A percentile compares a stretch with the other conserved stretches of the same genome.
phyloP scores from a whole-genome alignment of 805 yeast species.

The Metschnikowia matae region DNA sequence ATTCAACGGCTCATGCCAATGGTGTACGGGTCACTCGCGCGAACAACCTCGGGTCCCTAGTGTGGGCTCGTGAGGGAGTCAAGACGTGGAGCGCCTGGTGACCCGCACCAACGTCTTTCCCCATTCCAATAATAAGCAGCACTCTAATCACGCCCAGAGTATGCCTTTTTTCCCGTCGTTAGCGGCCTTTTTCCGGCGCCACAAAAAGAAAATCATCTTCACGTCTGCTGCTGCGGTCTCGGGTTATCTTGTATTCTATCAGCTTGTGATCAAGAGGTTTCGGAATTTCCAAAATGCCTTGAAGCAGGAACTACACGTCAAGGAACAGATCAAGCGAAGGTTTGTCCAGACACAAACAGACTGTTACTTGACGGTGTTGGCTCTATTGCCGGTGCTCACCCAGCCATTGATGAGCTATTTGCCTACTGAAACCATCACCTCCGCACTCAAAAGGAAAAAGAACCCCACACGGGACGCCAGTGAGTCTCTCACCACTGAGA shows the following conservation, averaged over 20 bases:
- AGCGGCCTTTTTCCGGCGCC: constrained; percentile 38
- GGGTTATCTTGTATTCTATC: constrained; percentile 33
- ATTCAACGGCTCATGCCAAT: not conserved
- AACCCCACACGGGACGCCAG: constrained; percentile 27
- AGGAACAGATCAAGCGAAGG: constrained; percentile 63
- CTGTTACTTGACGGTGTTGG: constrained; percentile 77
- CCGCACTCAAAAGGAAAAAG: constrained; percentile 62
- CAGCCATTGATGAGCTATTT: constrained; percentile 57
- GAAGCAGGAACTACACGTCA: constrained; percentile 38
- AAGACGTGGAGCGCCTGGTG: constrained; percentile 1
- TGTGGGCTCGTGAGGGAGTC: not conserved
- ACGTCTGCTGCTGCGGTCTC: constrained; percentile 35
- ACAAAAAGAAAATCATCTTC: constrained; percentile 33
- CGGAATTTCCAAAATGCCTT: constrained; percentile 38
- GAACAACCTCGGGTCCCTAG: not conserved
- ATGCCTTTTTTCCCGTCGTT: constrained; percentile 42
- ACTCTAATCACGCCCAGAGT: not conserved
- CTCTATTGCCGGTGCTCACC: constrained; percentile 72
- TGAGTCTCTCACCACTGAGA: constrained; percentile 43
- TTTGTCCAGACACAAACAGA: constrained; percentile 92
- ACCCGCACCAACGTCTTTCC: constrained; percentile 4
- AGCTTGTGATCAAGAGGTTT: constrained; percentile 36
- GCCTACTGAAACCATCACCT: constrained; percentile 71
- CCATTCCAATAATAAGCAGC: not conserved
- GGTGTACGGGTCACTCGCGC: constrained; percentile 2